These are phyloP conservation scores for Trichoderma gamsii DNA, from an alignment of 495 filamentous ascomycete species.

Conservation along the genomic window DNA sequence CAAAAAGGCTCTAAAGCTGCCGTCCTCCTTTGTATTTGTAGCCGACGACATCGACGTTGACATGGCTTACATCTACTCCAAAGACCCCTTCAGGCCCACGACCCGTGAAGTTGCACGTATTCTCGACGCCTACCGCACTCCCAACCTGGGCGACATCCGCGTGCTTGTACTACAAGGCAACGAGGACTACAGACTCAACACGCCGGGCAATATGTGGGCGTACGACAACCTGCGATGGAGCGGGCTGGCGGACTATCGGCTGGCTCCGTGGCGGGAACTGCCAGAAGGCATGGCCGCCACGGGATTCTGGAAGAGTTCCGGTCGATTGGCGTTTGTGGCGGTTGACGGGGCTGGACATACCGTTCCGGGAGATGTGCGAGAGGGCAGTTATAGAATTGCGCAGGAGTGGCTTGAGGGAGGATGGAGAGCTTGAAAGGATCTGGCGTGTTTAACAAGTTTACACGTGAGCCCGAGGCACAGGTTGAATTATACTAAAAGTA, in stretches of 20 bases:
- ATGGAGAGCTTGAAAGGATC: neutral
- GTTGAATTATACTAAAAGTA: neutral
- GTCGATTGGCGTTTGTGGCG: constrained; percentile 21
- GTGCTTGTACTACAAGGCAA: constrained; percentile 15
- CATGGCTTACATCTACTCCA: neutral
- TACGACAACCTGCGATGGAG: constrained; percentile 5
- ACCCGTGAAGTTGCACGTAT: neutral
- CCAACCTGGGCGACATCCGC: constrained; percentile 12
- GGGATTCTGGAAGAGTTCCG: constrained; percentile 19
- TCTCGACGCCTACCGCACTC: constrained; percentile 12
- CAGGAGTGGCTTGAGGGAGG: constrained; percentile 3
- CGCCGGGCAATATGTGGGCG: constrained; percentile 12
- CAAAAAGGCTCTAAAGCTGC: neutral
- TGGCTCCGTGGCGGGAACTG: neutral
- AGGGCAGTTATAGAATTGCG: neutral
- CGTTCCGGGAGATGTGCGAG: constrained; percentile 20
- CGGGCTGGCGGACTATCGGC: constrained; percentile 1
- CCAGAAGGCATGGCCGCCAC: constrained; percentile 7
- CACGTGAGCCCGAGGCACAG: constrained; percentile 2
- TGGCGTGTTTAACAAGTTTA: neutral
- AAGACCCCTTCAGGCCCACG: neutral
- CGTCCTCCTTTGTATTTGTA: neutral
- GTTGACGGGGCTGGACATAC: constrained; percentile 29
- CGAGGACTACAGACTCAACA: constrained; percentile 17
- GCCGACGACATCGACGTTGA: neutral